A percentile compares a stretch with the other conserved stretches of the same genome.
These are phyloP conservation scores for Tuber calosporum DNA, from an alignment of 495 filamentous ascomycete genomes.

Conservation along the genomic window DNA sequence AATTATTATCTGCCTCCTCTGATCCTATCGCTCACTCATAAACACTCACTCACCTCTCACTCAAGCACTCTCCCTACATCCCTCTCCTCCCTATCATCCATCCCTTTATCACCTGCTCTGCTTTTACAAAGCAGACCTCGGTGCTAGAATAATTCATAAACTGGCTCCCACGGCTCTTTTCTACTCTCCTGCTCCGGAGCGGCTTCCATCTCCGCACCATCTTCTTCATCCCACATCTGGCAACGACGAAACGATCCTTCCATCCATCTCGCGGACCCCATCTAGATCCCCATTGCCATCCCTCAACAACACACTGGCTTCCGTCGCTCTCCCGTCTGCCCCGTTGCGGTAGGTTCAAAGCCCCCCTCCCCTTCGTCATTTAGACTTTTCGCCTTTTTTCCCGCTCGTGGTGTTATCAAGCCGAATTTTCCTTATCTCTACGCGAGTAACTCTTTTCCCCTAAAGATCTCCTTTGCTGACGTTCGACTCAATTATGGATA, in stretches of 20 bases:
- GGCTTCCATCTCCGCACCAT: slow-evolving; percentile 41
- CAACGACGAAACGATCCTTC: slow-evolving; percentile 31
- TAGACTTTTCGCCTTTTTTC: slow-evolving; percentile 30
- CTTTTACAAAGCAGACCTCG: slow-evolving; percentile 37
- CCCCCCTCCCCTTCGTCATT: slow-evolving; percentile 11
- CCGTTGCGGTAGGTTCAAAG: slow-evolving; percentile 41
- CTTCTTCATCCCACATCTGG: slow-evolving; percentile 37
- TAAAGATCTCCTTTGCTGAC: slow-evolving; percentile 35
- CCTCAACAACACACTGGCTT: slow-evolving; percentile 40
- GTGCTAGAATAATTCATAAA: slow-evolving; percentile 39
- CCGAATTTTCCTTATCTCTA: slow-evolving; percentile 38
- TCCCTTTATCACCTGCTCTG: slow-evolving; percentile 30
- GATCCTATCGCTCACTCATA: slow-evolving; percentile 9
- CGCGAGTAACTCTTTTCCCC: slow-evolving; percentile 19
- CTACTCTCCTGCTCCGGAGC: slow-evolving; percentile 41
- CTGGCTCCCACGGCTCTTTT: slow-evolving; percentile 41
- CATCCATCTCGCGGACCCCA: slow-evolving; percentile 41
- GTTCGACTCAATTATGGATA: slow-evolving; percentile 30
- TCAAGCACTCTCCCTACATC: slow-evolving; percentile 8
- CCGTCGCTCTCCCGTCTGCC: slow-evolving; percentile 42
- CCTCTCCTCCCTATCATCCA: background rate
- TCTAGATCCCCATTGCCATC: slow-evolving; percentile 40
- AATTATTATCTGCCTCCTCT: slow-evolving; percentile 6
- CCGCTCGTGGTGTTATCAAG: slow-evolving; percentile 31
- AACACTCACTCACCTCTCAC: slow-evolving; percentile 4